phyloP scores from a whole-genome alignment of 306 rosid genomes.

The Canavalia ensiformis region DNA sequence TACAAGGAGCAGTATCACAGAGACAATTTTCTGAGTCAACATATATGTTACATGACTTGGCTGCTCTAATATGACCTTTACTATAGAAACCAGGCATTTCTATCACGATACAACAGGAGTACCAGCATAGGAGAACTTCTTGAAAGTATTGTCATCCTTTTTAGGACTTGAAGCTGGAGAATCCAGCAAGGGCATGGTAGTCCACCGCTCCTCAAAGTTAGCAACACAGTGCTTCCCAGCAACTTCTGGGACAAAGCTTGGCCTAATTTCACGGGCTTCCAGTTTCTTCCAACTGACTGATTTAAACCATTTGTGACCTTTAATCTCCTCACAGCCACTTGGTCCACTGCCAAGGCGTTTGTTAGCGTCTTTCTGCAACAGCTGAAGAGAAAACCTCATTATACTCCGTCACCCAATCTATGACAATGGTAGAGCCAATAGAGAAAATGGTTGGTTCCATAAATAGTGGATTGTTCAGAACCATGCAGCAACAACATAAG shows the following conservation, averaged over 20 bases:
- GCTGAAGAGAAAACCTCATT: conserved; percentile 55
- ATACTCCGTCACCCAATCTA: conserved; percentile 10
- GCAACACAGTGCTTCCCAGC: conserved; percentile 83
- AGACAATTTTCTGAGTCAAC: conserved; percentile 1
- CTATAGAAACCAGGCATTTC: conserved; percentile 4
- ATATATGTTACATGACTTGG: conserved; percentile 30
- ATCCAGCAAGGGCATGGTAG: conserved; percentile 75
- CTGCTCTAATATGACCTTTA: conserved; percentile 21
- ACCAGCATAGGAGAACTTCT: conserved; percentile 63
- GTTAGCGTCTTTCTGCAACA: conserved; percentile 69
- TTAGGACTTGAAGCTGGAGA: conserved; percentile 81
- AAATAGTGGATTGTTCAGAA: background rate
- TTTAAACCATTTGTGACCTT: conserved; percentile 83
- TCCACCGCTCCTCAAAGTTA: conserved; percentile 84
- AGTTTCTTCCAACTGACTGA: conserved; percentile 77
- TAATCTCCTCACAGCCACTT: conserved; percentile 69
- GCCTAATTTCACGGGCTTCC: conserved; percentile 73
- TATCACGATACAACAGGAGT: conserved; percentile 55
- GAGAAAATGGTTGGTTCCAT: conserved; percentile 13
- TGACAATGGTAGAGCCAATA: background rate
- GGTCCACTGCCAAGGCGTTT: conserved; percentile 79
- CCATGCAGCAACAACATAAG: conserved; percentile 4
- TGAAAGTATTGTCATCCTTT: conserved; percentile 64
- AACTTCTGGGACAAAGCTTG: conserved; percentile 81
- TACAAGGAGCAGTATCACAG: conserved; percentile 13